A percentile compares a stretch with the other conserved stretches of the same genome.
phyloP scores from a whole-genome alignment of 139 green algal species.

The Tetradesmus lagerheimii region DNA sequence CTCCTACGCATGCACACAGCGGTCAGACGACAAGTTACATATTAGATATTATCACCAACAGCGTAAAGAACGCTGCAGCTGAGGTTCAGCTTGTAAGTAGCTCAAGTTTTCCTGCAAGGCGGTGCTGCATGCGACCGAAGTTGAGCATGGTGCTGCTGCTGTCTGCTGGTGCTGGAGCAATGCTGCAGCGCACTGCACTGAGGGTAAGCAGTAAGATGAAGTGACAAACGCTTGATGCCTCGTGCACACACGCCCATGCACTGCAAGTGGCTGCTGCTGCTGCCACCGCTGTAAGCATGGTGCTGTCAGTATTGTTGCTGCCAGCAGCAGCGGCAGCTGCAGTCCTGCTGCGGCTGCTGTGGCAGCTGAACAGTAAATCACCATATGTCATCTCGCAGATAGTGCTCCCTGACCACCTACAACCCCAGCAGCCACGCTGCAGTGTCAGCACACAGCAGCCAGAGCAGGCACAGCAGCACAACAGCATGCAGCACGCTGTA shows the following conservation, averaged over 20 bases:
- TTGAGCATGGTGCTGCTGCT: background rate
- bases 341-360: background rate
- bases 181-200: background rate
- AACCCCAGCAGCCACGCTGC: background rate
- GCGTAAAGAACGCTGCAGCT: no score
- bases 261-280: slow-evolving; percentile 3
- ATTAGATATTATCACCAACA: no score
- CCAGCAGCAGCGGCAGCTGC: background rate
- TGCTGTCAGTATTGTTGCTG: background rate
- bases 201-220: no score
- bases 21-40: background rate
- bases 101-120: background rate
- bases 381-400: slow-evolving; percentile 97
- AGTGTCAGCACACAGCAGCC: slow-evolving; percentile 23
- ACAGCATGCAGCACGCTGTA: background rate
- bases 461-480: background rate
- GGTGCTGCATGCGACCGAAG: background rate
- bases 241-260: background rate
- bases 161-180: background rate
- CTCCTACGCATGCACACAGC: slow-evolving; percentile 53
- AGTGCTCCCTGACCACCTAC: slow-evolving; percentile 93
- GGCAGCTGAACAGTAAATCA: slow-evolving; percentile 38
- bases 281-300: background rate
- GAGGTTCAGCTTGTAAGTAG: background rate
- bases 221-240: background rate